These are phyloP conservation scores for Colletotrichum chlorophyti DNA, from an alignment of 2,329 filamentous ascomycete genomes.

Conservation along the genomic window DNA sequence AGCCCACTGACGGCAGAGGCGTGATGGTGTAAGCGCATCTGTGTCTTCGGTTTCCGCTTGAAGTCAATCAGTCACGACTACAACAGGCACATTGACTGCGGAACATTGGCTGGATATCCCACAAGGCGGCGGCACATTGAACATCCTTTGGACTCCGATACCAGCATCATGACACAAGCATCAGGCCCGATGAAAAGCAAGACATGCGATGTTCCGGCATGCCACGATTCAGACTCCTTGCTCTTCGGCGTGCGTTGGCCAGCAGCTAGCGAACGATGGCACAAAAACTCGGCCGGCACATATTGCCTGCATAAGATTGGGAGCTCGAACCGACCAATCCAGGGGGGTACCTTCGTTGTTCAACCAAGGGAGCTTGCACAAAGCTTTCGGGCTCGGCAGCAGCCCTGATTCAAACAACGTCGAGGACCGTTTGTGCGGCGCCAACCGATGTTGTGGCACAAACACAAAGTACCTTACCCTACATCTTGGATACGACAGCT, in stretches of 20 bases:
- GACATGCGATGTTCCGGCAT: background rate
- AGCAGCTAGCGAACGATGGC: too few species aligned
- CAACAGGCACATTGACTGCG: background rate
- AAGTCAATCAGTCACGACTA: background rate
- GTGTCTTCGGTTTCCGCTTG: background rate
- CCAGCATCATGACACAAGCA: slow-evolving; percentile 13
- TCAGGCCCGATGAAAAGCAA: background rate
- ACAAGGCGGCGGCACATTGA: background rate
- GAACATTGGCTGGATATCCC: background rate
- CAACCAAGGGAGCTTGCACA: background rate
- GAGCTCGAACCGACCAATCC: background rate
- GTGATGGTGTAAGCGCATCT: background rate
- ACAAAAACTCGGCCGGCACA: slow-evolving; percentile 1
- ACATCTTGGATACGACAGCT: too few species aligned
- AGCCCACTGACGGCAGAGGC: background rate
- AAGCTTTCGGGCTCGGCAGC: background rate
- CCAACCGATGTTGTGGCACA: background rate
- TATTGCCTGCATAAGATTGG: background rate
- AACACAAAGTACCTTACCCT: background rate
- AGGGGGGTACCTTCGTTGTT: background rate
- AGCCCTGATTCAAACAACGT: background rate
- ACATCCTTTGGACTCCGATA: background rate
- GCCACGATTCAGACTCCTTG: slow-evolving; percentile 4
- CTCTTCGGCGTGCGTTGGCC: too few species aligned
- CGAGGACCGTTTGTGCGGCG: background rate